Evolutionary conservation across 108 stramenopile species (phyloP).

Genomic region (Pseudonitzschia delicatissima): DNA sequence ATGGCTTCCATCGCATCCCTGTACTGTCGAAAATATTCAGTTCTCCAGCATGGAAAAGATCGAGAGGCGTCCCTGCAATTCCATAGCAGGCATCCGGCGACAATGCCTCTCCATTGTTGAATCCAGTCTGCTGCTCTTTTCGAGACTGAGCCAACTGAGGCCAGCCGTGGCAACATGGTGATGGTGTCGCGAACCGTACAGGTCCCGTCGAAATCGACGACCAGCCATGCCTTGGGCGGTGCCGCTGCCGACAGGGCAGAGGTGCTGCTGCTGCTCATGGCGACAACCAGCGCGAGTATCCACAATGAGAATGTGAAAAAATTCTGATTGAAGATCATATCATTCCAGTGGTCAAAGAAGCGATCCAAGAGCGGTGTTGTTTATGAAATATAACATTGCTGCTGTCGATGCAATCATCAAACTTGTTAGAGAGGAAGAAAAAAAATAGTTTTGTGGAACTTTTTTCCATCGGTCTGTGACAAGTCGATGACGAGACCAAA

Average conservation of each 20-base stretch:
- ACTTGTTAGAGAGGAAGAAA: too few species aligned
- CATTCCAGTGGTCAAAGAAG: too few species aligned
- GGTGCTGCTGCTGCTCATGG: too few species aligned
- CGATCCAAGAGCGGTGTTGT: too few species aligned
- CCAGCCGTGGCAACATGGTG: slow-evolving; percentile 46
- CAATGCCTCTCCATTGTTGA: slow-evolving; percentile 8
- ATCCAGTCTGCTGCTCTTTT: not conserved
- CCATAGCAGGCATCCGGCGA: not conserved
- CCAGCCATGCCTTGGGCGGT: slow-evolving; percentile 2
- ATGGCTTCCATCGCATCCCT: slow-evolving; percentile 19
- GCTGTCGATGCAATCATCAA: too few species aligned
- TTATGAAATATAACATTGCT: too few species aligned
- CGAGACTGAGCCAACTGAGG: slow-evolving; percentile 23
- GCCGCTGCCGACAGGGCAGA: not conserved
- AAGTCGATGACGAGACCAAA: too few species aligned
- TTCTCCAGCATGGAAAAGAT: slow-evolving; percentile 36
- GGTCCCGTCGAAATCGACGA: slow-evolving; percentile 59
- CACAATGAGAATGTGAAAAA: too few species aligned
- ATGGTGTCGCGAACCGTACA: slow-evolving; percentile 40
- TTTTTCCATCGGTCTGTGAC: too few species aligned
- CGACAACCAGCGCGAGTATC: too few species aligned
- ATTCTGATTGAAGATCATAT: too few species aligned
- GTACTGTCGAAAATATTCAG: slow-evolving; percentile 44
- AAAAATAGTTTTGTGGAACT: too few species aligned
- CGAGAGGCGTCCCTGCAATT: not conserved